Base-by-base conservation (phyloP, 306 rosid genomes). In the Inga oerstediana region DNA sequence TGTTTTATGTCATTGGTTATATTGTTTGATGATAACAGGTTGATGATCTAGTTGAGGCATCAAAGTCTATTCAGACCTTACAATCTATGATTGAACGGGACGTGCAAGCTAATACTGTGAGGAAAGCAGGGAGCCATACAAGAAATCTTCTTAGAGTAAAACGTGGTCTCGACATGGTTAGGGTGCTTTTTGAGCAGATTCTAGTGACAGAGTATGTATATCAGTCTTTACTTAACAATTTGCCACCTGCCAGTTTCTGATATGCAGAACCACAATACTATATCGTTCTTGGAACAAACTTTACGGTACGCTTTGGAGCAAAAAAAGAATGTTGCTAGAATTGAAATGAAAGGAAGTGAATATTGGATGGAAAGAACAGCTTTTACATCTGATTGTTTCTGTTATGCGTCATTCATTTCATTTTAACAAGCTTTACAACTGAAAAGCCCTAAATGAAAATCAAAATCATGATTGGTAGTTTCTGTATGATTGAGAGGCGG, bases 81-180 rank as follows among this genome's bases (percentile, higher is more conserved):
- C 88, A 59, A 51, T 89, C 87, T 70, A 8, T 96, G 93, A 71
- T 96, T 85, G 98, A 92, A 64, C 87, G 59, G 79, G 99, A 96
- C 78, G 49, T 93, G 13, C 89, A 78, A 48, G 86, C 89, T 49
- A 81, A 83, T 44, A 52, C 88, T 68, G 94, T 92, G 58, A 91
- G 87, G 76, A 90, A 68, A 35, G 90, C 78, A 8, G 98, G 99
- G 37, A 92, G 98, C 89, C 95, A 91, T 74, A 80, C 99, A 44
- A 93, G 99, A 87, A 96, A 96, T 85, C 89, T 96, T 76, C 82
- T 96, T 87, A 90, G 92, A 88, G 98, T 96, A 74, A 96, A 86
- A 81, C 99, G 98, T 10, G 97, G 99, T 79, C 83, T 96, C 37
- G 97, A 96, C 85, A 92, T 96, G 99, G 92, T 96, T 80, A 93